Conservation (phyloP, 1,139 yeast genomes). For the Magnusiomyces ingens region DNA sequence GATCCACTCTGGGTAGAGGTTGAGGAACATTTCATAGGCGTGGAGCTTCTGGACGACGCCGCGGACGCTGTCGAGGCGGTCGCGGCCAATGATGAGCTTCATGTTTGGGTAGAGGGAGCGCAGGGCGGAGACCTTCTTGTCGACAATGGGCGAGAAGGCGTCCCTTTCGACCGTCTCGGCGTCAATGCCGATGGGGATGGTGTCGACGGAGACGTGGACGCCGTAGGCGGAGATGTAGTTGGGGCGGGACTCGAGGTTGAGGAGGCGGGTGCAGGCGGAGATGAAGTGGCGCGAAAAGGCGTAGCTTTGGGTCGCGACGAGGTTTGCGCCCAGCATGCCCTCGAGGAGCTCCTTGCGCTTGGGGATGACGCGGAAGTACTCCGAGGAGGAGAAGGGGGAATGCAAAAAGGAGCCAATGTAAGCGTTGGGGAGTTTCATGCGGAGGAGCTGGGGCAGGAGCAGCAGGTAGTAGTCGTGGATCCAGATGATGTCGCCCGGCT, state of each 20-base stretch:
- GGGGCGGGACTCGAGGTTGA: constrained; percentile 38
- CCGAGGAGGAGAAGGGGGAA: constrained; percentile 88
- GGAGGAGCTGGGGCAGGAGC: constrained; percentile 75
- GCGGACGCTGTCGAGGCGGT: constrained; percentile 86
- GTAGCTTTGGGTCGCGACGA: constrained; percentile 77
- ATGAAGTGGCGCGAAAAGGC: constrained; percentile 87
- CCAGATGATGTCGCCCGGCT: constrained; percentile 92
- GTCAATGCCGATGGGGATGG: constrained; percentile 85
- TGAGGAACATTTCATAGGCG: constrained; percentile 83
- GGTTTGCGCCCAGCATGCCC: constrained; percentile 86
- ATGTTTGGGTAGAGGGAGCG: constrained; percentile 64
- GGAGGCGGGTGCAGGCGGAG: constrained; percentile 55
- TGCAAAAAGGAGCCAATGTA: constrained; percentile 62
- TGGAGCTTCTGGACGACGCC: constrained; percentile 95
- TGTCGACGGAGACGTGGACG: constrained; percentile 60
- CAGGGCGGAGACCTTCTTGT: constrained; percentile 43
- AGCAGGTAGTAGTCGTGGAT: constrained; percentile 87
- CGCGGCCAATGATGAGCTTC: constrained; percentile 90
- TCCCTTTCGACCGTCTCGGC: constrained; percentile 47
- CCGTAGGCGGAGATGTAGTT: constrained; percentile 69
- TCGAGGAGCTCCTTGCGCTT: constrained; percentile 75
- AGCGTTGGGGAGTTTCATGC: constrained; percentile 77
- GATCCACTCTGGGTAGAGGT: constrained; percentile 88
- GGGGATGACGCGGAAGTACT: constrained; percentile 82
- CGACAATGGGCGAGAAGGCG: constrained; percentile 41